Evolutionary conservation across 202 grass and related monocot species (phyloP).

Genomic region (Panicum hallii): DNA sequence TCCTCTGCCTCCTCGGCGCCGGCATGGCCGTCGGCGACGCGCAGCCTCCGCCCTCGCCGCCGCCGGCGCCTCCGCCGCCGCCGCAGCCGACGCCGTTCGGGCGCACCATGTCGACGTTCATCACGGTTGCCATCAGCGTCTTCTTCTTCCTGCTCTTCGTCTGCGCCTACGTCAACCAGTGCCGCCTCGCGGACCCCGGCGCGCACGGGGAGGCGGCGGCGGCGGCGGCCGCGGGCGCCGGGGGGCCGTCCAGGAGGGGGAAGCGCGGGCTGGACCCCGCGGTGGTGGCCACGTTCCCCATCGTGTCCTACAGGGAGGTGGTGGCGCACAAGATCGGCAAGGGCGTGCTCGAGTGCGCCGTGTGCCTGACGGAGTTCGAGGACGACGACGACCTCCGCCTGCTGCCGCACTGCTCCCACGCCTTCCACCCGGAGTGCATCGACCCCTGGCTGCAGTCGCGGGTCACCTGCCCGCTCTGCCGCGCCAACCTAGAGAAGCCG

Average conservation of each 20-base stretch:
- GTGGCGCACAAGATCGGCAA: conserved; percentile 79
- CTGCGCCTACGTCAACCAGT: conserved; percentile 72
- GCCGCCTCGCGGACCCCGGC: conserved; percentile 49
- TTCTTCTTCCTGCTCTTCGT: conserved; percentile 69
- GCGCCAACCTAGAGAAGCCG: conserved; percentile 59
- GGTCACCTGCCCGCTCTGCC: conserved; percentile 65
- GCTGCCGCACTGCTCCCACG: conserved; percentile 59
- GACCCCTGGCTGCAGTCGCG: conserved; percentile 56
- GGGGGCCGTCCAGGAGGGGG: conserved; percentile 46
- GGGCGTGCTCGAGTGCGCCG: conserved; percentile 63
- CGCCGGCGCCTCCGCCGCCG: neutral
- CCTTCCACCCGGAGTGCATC: conserved; percentile 67
- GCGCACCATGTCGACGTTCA: conserved; percentile 54
- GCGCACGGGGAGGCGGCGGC: neutral
- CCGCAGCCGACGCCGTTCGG: conserved; percentile 32
- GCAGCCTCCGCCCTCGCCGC: neutral
- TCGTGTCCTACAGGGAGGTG: conserved; percentile 70
- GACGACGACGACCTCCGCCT: conserved; percentile 60
- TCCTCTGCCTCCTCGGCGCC: conserved; percentile 28
- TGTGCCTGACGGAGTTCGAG: conserved; percentile 64
- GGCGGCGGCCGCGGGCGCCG: neutral
- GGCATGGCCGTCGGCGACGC: conserved; percentile 19
- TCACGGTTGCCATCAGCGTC: conserved; percentile 58
- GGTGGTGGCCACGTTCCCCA: conserved; percentile 76
- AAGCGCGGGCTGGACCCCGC: conserved; percentile 67